These are phyloP conservation scores for Trypanosoma melophagium DNA, from an alignment of 208 protist genomes.

Conservation along the genomic window DNA sequence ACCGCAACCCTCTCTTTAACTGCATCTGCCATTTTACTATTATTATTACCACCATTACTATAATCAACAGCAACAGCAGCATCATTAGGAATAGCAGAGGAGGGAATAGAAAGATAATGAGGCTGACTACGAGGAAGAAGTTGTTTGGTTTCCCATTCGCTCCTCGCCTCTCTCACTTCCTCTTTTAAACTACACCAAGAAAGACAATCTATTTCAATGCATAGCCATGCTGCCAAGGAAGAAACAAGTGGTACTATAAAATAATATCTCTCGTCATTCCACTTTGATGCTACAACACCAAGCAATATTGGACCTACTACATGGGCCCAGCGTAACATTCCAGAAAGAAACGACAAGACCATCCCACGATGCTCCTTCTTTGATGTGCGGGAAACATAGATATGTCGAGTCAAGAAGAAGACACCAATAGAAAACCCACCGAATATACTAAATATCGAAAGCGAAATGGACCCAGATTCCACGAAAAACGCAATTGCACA, in stretches of 20 bases:
- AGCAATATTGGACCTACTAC: constrained; percentile 63
- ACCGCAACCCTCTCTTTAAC: no score
- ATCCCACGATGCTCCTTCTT: constrained; percentile 75
- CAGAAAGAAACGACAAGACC: constrained; percentile 72
- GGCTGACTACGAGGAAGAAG: background rate
- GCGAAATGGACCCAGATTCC: constrained; percentile 11
- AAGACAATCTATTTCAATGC: constrained; percentile 28
- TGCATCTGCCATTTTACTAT: background rate
- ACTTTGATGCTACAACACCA: constrained; percentile 45
- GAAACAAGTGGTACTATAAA: constrained; percentile 51
- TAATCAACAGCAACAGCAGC: background rate
- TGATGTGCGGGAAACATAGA: constrained; percentile 67
- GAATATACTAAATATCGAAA: constrained; percentile 55
- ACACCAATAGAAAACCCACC: constrained; percentile 66
- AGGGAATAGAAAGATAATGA: background rate
- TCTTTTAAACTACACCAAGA: constrained; percentile 2
- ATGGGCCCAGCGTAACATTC: constrained; percentile 75
- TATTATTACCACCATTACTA: background rate
- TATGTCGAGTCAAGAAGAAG: constrained; percentile 82
- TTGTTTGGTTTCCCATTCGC: background rate
- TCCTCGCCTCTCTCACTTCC: background rate
- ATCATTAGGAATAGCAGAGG: background rate
- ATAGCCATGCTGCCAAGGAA: constrained; percentile 33
- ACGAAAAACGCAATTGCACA: constrained; percentile 21
- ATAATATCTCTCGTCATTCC: constrained; percentile 45